These are phyloP conservation scores for Russula lepida DNA, from an alignment of 768 basidiomycete species.

Conservation along the genomic window DNA sequence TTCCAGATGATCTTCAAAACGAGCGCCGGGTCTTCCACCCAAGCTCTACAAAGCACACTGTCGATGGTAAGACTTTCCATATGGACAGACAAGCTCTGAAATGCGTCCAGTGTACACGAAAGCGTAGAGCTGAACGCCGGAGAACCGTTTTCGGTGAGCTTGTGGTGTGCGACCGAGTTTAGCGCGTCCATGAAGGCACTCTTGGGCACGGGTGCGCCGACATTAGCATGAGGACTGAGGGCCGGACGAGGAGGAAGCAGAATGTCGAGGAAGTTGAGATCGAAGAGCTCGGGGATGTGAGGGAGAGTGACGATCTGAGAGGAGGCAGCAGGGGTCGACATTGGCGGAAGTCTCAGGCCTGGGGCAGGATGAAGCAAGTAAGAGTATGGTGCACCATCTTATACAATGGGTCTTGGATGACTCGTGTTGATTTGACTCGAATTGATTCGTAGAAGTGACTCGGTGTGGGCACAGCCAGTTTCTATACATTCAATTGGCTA, in stretches of 20 bases:
- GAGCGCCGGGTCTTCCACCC: constrained; percentile 48
- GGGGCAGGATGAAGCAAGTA: not conserved
- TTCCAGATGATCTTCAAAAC: constrained; percentile 65
- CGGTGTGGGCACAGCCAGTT: no score
- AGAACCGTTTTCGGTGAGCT: constrained; percentile 34
- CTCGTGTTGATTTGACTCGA: no score
- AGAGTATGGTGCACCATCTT: not conserved
- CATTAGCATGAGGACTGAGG: constrained; percentile 1
- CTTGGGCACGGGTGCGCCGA: constrained; percentile 10
- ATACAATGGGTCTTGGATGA: not conserved
- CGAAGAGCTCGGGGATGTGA: constrained; percentile 47
- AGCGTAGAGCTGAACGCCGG: constrained; percentile 44
- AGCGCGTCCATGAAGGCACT: constrained; percentile 55
- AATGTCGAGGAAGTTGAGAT: constrained; percentile 47
- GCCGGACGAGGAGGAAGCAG: constrained; percentile 36
- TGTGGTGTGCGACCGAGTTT: constrained; percentile 34
- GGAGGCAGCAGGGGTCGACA: constrained; percentile 17
- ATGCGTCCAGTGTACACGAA: constrained; percentile 49
- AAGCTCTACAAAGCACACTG: constrained; percentile 38
- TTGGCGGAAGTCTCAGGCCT: not conserved
- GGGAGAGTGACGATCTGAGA: constrained; percentile 46
- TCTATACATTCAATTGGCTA: no score
- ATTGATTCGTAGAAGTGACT: no score
- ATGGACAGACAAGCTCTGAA: constrained; percentile 34
- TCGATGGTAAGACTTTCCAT: constrained; percentile 25